Evolutionary conservation across 177 flowering plant species (phyloP), one percentile per base, ranked within the genome.

Genomic region (Vitis hybrid): DNA sequence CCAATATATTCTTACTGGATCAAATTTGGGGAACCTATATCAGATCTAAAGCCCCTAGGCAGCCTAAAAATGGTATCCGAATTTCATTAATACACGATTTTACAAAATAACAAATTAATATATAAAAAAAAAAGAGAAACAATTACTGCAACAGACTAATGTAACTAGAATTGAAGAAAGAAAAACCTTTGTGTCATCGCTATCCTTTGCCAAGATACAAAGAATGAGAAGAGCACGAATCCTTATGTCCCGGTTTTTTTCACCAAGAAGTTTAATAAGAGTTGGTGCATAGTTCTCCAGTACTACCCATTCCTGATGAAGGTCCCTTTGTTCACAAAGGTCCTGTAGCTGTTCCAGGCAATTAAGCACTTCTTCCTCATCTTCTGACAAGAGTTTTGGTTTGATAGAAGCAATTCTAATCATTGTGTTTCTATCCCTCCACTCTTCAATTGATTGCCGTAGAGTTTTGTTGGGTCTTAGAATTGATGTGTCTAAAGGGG

Each of bases 341-440:
- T 73, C 80, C 70, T 75, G 79, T 64, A 90, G 74, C 79, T 80
- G 74, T 51, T 56, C 79, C 33, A 90, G 85, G 72, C 82, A 75
- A 70, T 57, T 51, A 72, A 89, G 73, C 65, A 83, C 80, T 69
- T 82, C 87, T 70, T 84, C 83, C 51, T 82, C 92, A 1, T 83
- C 84, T 60, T 55, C 77, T 53, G 82, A 82, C 10, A 31, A 11
- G 51, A 90, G 80, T 77, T 80, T 86, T 18, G 73, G 39, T 74
- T 75, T 86, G 78, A 86, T 51, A 20, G 85, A 78, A 76, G 81
- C 89, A 73, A 90, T 82, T 59, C 65, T 83, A 66, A 90, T 90
- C 88, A 89, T 86, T 12, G 81, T 83, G 67, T 90, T 90, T 60
- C 96, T 79, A 45, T 88, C 92, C 78, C 81, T 86, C 96, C 96